Evolutionary conservation across 2,329 filamentous ascomycete genomes (phyloP), one percentile per base, ranked within the genome.

Genomic region (Sclerotinia borealis): DNA sequence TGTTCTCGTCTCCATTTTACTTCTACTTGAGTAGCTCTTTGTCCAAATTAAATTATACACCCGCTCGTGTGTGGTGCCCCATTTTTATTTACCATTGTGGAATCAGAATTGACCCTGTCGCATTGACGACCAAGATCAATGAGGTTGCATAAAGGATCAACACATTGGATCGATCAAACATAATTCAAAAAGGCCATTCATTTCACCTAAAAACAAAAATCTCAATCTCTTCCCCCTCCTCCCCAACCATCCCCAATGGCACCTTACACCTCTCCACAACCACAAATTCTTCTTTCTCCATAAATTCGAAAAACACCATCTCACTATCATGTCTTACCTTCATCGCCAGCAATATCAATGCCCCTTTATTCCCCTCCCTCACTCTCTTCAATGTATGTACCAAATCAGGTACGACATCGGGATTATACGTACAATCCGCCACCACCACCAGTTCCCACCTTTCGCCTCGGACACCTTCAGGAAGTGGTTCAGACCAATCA

Each of bases 361-460:
- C 47, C 39, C 51, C 52, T 39, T 47, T 15, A 50, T 62, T 65
- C 7, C 31, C 43, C 11, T 56, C 22, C 19, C 61, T 63, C 47
- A 66, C 19, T 6, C 74, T 76, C 27, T 72, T 69, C 11, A 91
- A 75, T 1, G 85, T 86, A 34, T 76, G 75, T 9, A 90, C 86
- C 43, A 91, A 76, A 29, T 84, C 80, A 3, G 85, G 84, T 59
- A 87, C 81, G 64, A 84, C 88, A 69, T 89, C 86, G 19, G 82
- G 78, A 72, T 91, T 91, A 75, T 91, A 91, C 1, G 87, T 91
- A 75, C 88, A 91, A 72, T 91, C 88, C 2, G 86, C 85, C 1
- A 89, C 82, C 4, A 90, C 72, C 27, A 90, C 79, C 39, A 91
- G 70, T 72, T 89, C 83, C 69, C 84, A 79, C 13, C 69, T 70